phyloP scores from a whole-genome alignment of 2,329 filamentous ascomycete species.

The Tolypocladium amazonense region DNA sequence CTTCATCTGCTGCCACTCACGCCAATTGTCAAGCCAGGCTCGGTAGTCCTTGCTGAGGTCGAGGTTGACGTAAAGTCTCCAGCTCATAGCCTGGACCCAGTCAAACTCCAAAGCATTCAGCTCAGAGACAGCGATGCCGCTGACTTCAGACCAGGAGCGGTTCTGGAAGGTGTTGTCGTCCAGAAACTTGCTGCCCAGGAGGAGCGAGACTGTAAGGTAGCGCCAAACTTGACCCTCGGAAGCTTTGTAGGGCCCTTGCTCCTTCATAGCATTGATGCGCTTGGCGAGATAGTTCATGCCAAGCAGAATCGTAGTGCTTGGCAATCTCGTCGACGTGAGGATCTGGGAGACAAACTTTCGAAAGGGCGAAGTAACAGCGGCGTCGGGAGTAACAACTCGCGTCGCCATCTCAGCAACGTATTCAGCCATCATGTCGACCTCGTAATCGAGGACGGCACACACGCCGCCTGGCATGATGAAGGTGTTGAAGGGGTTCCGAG shows the following conservation, averaged over 20 bases:
- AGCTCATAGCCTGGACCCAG: conserved; percentile 75
- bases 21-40: conserved; percentile 51
- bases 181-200: conserved; percentile 89
- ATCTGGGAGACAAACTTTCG: conserved; percentile 90
- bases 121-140: conserved; percentile 74
- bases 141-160: conserved; percentile 92
- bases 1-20: conserved; percentile 44
- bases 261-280: conserved; percentile 65
- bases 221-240: conserved; percentile 71
- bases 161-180: conserved; percentile 98
- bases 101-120: conserved; percentile 79
- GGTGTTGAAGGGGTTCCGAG: conserved; percentile 21
- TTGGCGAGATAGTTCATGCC: conserved; percentile 84
- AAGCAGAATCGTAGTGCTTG: conserved; percentile 82
- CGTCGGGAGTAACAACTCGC: conserved; percentile 43
- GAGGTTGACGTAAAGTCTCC: conserved; percentile 79
- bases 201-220: conserved; percentile 72
- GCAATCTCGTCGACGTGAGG: conserved; percentile 77
- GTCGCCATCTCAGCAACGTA: conserved; percentile 85
- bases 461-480: conserved; percentile 67
- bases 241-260: conserved; percentile 40
- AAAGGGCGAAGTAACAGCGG: conserved; percentile 57
- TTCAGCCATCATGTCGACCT: conserved; percentile 92
- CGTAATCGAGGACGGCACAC: conserved; percentile 89
- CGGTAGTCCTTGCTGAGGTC: conserved; percentile 62